A percentile compares a stretch with the other conserved stretches of the same genome.
These are phyloP conservation scores for Waltergamsia citrina DNA, from an alignment of 2,329 filamentous ascomycete genomes.

Conservation along the genomic window DNA sequence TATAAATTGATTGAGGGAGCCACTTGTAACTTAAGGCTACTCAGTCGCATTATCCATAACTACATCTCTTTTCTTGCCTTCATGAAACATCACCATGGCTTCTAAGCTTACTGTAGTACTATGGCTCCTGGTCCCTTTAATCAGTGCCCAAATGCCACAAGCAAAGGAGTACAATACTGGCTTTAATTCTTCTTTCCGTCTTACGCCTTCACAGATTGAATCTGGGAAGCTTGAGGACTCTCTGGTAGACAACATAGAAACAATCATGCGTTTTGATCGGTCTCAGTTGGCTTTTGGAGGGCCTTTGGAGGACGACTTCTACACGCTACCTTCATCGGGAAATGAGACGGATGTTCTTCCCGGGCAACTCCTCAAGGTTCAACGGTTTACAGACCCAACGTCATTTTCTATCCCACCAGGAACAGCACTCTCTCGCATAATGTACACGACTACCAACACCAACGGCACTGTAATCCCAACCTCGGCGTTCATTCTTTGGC, in stretches of 20 bases:
- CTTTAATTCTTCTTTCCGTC: conserved; percentile 10
- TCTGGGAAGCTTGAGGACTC: conserved; percentile 2
- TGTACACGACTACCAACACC: conserved; percentile 30
- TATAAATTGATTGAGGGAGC: no score
- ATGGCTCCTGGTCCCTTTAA: no score
- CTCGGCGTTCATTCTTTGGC: conserved; percentile 37
- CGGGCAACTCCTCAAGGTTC: conserved; percentile 8
- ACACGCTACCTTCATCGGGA: conserved; percentile 4
- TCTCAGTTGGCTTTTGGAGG: conserved; percentile 9
- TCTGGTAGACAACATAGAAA: conserved; percentile 5
- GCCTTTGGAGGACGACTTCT: conserved; percentile 9
- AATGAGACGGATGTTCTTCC: not conserved
- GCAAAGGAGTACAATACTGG: conserved; percentile 14
- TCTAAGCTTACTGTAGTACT: no score
- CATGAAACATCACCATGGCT: no score
- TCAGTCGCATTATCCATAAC: no score
- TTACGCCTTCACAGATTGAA: conserved; percentile 5
- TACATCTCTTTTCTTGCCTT: no score
- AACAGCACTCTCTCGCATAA: conserved; percentile 27
- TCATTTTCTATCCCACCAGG: conserved; percentile 5
- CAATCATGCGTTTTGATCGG: conserved; percentile 7
- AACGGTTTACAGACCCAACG: conserved; percentile 6
- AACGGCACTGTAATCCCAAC: conserved; percentile 33
- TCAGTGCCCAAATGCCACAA: conserved; percentile 12
- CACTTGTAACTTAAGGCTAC: no score